Evolutionary conservation across 139 green algal species (phyloP), one percentile per base, ranked within the genome.

Genomic region (Zygnema circumcarinatum): DNA sequence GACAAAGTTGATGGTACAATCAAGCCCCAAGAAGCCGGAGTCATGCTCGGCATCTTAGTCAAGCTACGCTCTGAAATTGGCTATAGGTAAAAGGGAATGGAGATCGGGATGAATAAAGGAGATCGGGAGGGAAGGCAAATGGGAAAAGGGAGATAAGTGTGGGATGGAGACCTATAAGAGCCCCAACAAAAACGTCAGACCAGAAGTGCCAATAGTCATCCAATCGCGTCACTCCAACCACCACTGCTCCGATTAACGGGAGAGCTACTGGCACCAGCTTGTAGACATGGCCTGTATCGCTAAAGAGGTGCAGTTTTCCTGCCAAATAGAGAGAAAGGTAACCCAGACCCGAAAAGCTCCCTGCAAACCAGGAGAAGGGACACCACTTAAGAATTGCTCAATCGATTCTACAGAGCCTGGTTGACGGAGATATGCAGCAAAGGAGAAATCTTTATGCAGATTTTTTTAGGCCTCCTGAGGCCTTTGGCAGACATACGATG

Each of bases 131-230:
- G n/a, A n/a, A n/a, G n/a, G n/a, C n/a, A n/a, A n/a, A n/a, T n/a
- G n/a, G n/a, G n/a, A n/a, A n/a, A n/a, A n/a, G n/a, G n/a, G n/a
- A n/a, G n/a, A n/a, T n/a, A n/a, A n/a, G n/a, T n/a, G n/a, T n/a
- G n/a, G n/a, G n/a, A n/a, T n/a, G n/a, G n/a, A n/a, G 40, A 89
- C 84, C 84, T 31, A 89, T 35, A 52, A 89, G 84, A 25, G 31
- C 35, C 3, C 85, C 85, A 32, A 80, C 76, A 33, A 81, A 52
- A 1, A 90, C 79, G 36, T 90, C 85, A 32, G 54, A 33, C 7
- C 39, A 88, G 1, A 78, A 31, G 76, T 90, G 85, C 85, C 79
- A 88, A 69, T 90, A 88, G 79, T 90, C 85, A 29, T 81, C 38
- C 32, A 90, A 41, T 29, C 85, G 78, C 0, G 78, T 83, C 41